Conservation (phyloP, 768 basidiomycete genomes). For the Chlorophyllum brunneum region DNA sequence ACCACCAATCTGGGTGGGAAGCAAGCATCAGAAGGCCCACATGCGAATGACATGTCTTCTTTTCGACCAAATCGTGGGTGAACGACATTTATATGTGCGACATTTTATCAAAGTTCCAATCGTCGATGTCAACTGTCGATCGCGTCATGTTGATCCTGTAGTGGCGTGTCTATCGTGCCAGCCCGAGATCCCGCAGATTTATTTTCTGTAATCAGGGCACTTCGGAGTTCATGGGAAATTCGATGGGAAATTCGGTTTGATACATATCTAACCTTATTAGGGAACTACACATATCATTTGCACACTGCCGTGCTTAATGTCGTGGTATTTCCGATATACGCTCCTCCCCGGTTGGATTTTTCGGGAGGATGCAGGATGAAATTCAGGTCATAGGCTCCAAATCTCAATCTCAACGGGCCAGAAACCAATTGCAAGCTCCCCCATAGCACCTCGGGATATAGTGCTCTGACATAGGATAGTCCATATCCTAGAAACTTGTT, state of each 20-base stretch:
- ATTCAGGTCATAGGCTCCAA: no score
- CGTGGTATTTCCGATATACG: no score
- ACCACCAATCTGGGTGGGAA: neutral
- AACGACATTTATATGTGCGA: neutral
- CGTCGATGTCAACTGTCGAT: slow-evolving; percentile 11
- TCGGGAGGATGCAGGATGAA: no score
- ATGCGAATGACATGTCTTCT: slow-evolving; percentile 2
- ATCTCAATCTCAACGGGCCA: no score
- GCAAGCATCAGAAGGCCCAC: neutral
- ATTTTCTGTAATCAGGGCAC: neutral
- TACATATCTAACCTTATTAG: slow-evolving; percentile 8
- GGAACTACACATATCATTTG: no score
- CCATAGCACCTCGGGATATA: no score
- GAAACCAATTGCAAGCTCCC: no score
- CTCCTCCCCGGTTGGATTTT: no score
- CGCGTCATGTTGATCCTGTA: slow-evolving; percentile 5
- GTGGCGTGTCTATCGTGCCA: slow-evolving; percentile 4
- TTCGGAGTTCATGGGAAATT: slow-evolving; percentile 11
- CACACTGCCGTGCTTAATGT: no score
- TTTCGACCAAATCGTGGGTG: slow-evolving; percentile 14
- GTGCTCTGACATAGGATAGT: no score
- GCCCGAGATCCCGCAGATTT: slow-evolving; percentile 10
- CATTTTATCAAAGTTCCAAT: slow-evolving; percentile 1
- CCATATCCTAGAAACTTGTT: no score
- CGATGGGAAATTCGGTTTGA: no score